These are phyloP conservation scores for Trichoderma hamatum DNA, from an alignment of 2,329 filamentous ascomycete genomes.

Conservation along the genomic window DNA sequence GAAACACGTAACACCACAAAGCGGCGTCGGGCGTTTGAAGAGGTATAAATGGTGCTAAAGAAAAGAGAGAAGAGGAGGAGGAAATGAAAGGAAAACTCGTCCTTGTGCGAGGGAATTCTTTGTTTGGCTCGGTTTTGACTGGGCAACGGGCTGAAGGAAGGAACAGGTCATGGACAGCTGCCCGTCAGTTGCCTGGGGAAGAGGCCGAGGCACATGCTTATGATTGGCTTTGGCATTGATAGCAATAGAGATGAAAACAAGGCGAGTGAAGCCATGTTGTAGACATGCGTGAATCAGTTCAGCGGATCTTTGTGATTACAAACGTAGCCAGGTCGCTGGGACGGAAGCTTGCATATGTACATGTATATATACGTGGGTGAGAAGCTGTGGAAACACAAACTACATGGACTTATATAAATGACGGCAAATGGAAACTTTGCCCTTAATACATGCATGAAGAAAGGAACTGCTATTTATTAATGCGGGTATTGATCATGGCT, in stretches of 20 bases:
- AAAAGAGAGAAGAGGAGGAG: neutral
- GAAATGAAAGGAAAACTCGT: neutral
- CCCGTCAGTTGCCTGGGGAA: neutral
- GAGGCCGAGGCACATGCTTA: neutral
- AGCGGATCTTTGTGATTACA: neutral
- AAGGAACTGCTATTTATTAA: neutral
- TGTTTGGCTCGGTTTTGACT: neutral
- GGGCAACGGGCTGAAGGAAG: slow-evolving; percentile 1
- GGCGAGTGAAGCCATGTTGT: neutral
- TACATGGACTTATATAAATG: neutral
- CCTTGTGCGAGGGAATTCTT: neutral
- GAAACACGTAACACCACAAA: neutral
- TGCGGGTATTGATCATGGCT: neutral
- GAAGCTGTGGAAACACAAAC: neutral
- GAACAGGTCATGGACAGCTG: neutral
- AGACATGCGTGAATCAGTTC: neutral
- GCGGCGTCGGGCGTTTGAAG: too few relatives aligned
- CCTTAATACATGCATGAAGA: neutral
- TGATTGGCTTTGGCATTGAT: neutral
- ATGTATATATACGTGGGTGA: neutral
- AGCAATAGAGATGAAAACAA: neutral
- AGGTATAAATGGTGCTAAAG: neutral
- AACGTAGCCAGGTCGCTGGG: too few relatives aligned
- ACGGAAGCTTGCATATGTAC: neutral
- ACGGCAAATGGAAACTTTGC: neutral